These are phyloP conservation scores for Nematocida sp. DNA, from an alignment of 371 early-diverging fungal species.

Conservation along the genomic window DNA sequence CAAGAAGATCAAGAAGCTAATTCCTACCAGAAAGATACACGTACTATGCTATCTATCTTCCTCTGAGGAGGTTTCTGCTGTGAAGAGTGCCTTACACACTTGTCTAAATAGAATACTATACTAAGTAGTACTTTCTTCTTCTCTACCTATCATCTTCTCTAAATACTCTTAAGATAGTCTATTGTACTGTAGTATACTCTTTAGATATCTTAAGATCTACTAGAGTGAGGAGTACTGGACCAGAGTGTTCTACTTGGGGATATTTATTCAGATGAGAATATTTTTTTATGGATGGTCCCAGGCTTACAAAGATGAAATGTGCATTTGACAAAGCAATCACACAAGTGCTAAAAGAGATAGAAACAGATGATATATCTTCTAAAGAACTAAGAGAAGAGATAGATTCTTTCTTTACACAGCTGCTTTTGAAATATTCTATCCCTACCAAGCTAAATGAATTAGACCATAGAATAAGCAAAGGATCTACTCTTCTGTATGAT, in stretches of 20 bases:
- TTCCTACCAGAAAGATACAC: neutral
- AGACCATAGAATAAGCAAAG: slow-evolving; percentile 3
- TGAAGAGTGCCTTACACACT: neutral
- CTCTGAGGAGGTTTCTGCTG: neutral
- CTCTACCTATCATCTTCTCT: neutral
- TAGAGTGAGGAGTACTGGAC: neutral
- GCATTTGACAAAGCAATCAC: slow-evolving; percentile 40
- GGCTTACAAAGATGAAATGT: slow-evolving; percentile 30
- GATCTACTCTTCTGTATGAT: slow-evolving; percentile 17
- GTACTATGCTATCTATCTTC: slow-evolving; percentile 1
- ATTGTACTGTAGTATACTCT: too few species aligned
- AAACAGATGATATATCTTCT: neutral
- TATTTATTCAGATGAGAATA: neutral
- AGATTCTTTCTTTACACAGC: slow-evolving; percentile 25
- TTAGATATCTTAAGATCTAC: neutral
- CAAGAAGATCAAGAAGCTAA: neutral
- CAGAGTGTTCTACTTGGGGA: neutral
- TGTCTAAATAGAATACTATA: neutral
- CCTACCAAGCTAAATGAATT: slow-evolving; percentile 40
- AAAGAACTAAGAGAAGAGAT: slow-evolving; percentile 29
- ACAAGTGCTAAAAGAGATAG: slow-evolving; percentile 26
- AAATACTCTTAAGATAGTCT: neutral
- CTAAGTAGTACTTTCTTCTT: neutral
- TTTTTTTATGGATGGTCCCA: slow-evolving; percentile 28
- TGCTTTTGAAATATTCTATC: slow-evolving; percentile 48